A percentile compares a stretch with the other conserved stretches of the same genome.
phyloP scores from a whole-genome alignment of 225 moss, liverwort and hornwort genomes.

The Rhytidiadelphus loreus region DNA sequence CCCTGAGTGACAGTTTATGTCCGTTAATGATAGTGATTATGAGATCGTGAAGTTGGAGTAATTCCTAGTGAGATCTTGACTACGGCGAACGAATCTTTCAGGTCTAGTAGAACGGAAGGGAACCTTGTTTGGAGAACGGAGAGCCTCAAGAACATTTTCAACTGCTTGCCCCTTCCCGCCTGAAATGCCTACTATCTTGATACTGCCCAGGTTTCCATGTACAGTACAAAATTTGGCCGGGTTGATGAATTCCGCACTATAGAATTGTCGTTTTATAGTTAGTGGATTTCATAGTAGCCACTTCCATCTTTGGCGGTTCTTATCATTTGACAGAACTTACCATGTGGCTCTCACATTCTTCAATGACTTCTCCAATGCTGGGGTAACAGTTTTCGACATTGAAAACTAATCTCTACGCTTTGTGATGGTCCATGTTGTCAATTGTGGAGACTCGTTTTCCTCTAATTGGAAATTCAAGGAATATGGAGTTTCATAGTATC shows the following conservation, averaged over 20 bases:
- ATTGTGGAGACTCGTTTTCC: neutral
- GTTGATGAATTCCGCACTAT: neutral
- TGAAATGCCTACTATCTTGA: slow-evolving; percentile 3
- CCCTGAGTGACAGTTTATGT: slow-evolving; percentile 6
- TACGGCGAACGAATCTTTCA: neutral
- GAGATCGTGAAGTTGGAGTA: neutral
- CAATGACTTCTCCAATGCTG: neutral
- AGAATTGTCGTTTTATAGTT: neutral
- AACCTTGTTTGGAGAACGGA: neutral
- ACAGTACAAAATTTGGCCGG: neutral
- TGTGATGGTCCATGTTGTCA: neutral
- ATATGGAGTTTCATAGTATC: neutral
- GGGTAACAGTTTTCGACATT: neutral
- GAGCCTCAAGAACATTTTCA: slow-evolving; percentile 27
- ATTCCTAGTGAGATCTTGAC: neutral
- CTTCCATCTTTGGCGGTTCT: neutral
- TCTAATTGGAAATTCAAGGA: neutral
- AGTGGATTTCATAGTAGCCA: neutral
- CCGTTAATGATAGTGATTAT: neutral
- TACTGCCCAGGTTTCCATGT: neutral
- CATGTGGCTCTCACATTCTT: neutral
- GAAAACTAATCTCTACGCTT: neutral
- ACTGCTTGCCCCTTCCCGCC: neutral
- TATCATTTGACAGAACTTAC: neutral
- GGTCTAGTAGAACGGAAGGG: neutral